A percentile compares a stretch with the other conserved stretches of the same genome.
Conservation (phyloP, 345 rosid genomes). For the Lepidium africanum region DNA sequence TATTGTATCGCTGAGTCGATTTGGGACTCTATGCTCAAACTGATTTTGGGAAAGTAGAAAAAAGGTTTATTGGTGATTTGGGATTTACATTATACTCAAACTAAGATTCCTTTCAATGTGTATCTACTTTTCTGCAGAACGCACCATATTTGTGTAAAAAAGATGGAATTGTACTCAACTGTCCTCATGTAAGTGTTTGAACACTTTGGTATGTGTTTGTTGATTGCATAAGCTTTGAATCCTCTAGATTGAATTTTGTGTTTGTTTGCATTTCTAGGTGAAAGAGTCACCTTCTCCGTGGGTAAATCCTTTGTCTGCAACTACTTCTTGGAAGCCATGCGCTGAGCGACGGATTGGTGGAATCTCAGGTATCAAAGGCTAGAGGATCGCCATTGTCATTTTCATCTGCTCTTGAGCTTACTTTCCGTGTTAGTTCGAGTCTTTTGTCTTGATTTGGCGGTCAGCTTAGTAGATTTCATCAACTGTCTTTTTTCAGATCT, state of each 20-base stretch:
- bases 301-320: slow-evolving; percentile 92
- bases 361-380: slow-evolving; percentile 46
- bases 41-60: background rate
- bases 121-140: slow-evolving; percentile 36
- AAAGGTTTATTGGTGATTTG: background rate
- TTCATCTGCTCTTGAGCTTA: background rate
- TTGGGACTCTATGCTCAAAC: background rate
- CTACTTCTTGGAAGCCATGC: slow-evolving; percentile 99
- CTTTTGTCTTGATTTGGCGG: background rate
- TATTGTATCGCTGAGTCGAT: background rate
- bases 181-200: slow-evolving; percentile 69
- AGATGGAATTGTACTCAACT: slow-evolving; percentile 91
- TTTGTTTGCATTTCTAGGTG: slow-evolving; percentile 42
- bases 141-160: slow-evolving; percentile 88
- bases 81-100: background rate
- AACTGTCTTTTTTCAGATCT: slow-evolving; percentile 50
- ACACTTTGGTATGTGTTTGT: slow-evolving; percentile 7
- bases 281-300: slow-evolving; percentile 93
- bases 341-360: slow-evolving; percentile 86
- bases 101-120: background rate
- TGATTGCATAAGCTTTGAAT: slow-evolving; percentile 9
- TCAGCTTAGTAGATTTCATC: background rate
- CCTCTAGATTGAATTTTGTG: background rate
- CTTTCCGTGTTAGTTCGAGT: background rate
- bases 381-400: background rate